Conservation (phyloP, 176 grass and related monocot species). For the Aegilops longissima region DNA sequence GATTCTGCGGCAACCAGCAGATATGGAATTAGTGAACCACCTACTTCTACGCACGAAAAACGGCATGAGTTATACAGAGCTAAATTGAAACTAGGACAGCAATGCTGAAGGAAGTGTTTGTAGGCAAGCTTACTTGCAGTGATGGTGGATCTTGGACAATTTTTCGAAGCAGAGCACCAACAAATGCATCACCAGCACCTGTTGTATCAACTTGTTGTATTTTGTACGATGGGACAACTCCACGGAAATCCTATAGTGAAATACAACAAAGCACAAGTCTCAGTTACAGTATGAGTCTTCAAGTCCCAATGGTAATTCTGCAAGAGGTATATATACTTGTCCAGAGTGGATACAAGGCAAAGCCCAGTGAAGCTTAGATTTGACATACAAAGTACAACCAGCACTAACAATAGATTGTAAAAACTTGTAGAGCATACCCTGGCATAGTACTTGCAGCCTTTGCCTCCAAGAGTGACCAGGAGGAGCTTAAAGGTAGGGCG, state of each 20-base stretch:
- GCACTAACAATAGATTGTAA: neutral
- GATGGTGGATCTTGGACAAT: constrained; percentile 67
- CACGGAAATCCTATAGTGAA: constrained; percentile 63
- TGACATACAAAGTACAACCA: neutral
- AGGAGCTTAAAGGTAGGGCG: constrained; percentile 77
- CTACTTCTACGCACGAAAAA: too few relatives aligned
- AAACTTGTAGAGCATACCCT: constrained; percentile 49
- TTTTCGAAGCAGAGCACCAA: constrained; percentile 63
- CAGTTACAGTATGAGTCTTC: neutral
- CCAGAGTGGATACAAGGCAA: neutral
- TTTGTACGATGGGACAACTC: constrained; percentile 57
- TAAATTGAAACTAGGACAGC: neutral
- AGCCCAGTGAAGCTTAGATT: neutral
- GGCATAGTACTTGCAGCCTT: constrained; percentile 95
- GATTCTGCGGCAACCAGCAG: constrained; percentile 48
- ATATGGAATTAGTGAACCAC: neutral
- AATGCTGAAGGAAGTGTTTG: neutral
- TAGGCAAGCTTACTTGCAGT: constrained; percentile 47
- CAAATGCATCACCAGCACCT: constrained; percentile 81
- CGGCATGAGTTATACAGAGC: neutral
- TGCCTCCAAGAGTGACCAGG: constrained; percentile 78
- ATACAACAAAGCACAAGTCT: neutral
- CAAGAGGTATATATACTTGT: neutral
- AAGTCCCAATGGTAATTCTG: neutral
- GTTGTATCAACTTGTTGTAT: constrained; percentile 85